Conservation (phyloP, 2,329 filamentous ascomycete genomes). For the Alternaria alternata region DNA sequence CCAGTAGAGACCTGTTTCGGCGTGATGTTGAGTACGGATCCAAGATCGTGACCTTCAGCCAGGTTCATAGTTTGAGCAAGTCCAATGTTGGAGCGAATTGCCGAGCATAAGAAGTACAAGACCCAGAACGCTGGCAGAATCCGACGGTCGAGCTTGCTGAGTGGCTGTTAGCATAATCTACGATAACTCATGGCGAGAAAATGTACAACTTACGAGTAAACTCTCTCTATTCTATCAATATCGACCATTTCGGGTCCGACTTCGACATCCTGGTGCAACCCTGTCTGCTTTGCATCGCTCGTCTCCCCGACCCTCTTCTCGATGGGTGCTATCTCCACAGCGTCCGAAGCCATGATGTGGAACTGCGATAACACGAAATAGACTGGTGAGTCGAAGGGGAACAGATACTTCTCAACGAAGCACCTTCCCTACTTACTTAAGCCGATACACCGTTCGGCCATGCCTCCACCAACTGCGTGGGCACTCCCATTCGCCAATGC, state of each 20-base stretch:
- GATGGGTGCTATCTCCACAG: constrained; percentile 17
- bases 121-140: constrained; percentile 82
- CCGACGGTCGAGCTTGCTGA: constrained; percentile 65
- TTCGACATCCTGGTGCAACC: constrained; percentile 45
- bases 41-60: constrained; percentile 75
- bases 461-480: neutral
- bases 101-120: constrained; percentile 90
- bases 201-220: constrained; percentile 45
- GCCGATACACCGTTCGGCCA: constrained; percentile 28
- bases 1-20: constrained; percentile 83
- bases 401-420: neutral
- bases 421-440: constrained; percentile 18
- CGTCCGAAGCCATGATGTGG: constrained; percentile 33
- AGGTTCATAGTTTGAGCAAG: constrained; percentile 95
- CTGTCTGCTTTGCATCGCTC: constrained; percentile 31
- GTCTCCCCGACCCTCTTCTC: constrained; percentile 32
- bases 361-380: neutral
- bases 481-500: constrained; percentile 21
- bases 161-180: constrained; percentile 11
- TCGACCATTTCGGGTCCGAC: constrained; percentile 41
- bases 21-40: constrained; percentile 71
- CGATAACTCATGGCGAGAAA: neutral
- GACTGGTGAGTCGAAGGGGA: constrained; percentile 15
- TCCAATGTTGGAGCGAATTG: constrained; percentile 89
- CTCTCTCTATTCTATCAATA: constrained; percentile 48